Percentiles rank a stretch among this genome's conserved stretches.
Conservation (phyloP, 345 rosid species). For the Eucalyptus rudis region DNA sequence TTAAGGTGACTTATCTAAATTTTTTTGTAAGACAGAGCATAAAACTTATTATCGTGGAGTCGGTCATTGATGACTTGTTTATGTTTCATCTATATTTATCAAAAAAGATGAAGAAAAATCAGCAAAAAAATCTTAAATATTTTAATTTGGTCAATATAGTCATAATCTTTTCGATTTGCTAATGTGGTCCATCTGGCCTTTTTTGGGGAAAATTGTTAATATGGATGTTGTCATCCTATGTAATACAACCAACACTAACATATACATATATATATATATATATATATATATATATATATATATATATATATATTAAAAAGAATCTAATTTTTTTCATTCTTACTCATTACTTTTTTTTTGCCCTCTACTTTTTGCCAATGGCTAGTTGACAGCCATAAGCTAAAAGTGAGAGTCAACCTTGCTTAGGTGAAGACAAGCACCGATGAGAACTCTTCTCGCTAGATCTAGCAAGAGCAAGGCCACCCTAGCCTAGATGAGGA, state of each 20-base stretch:
- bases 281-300: no score
- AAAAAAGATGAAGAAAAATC: no score
- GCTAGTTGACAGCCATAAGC: no score
- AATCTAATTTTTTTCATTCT: no score
- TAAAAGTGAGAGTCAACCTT: neutral
- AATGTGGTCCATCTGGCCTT: rapidly evolving
- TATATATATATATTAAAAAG: no score
- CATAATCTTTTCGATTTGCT: no score
- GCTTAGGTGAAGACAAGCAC: neutral
- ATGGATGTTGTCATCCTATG: rapidly evolving
- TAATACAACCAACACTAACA: rapidly evolving
- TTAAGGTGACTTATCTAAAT: neutral
- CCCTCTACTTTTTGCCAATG: neutral
- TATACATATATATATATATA: no score
- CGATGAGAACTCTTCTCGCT: rapidly evolving
- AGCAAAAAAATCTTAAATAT: neutral
- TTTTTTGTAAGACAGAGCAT: neutral
- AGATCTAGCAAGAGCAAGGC: neutral
- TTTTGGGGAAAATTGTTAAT: neutral
- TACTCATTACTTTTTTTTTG: no score
- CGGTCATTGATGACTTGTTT: neutral
- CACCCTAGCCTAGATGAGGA: rapidly evolving
- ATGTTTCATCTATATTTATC: neutral
- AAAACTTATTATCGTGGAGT: neutral
- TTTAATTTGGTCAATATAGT: neutral